Evolutionary conservation across 768 basidiomycete species (phyloP).

Genomic region (Russula ochroleuca): DNA sequence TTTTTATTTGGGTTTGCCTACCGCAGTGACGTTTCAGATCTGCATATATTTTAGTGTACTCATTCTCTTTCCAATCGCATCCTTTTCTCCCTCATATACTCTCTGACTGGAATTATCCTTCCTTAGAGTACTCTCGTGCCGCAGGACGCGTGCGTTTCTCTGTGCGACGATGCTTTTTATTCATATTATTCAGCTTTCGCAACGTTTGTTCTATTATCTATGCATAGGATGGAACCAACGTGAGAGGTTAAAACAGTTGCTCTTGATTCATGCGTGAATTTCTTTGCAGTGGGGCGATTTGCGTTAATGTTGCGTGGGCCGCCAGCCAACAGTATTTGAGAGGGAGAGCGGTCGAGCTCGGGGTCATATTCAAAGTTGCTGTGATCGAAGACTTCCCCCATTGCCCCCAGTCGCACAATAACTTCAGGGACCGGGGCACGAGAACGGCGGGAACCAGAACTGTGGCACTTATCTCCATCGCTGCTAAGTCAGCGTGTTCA

Average conservation of each 20-base stretch:
- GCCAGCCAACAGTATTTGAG: too few relatives aligned
- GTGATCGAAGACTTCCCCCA: too few relatives aligned
- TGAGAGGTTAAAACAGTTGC: background rate
- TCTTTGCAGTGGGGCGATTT: too few relatives aligned
- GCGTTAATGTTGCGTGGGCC: too few relatives aligned
- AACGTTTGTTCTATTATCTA: constrained; percentile 4
- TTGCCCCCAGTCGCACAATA: too few relatives aligned
- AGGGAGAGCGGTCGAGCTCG: too few relatives aligned
- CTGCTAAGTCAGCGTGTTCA: too few relatives aligned
- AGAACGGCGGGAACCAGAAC: too few relatives aligned
- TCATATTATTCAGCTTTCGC: constrained; percentile 17
- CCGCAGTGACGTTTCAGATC: constrained; percentile 3
- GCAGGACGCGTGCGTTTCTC: constrained; percentile 15
- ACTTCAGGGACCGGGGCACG: too few relatives aligned
- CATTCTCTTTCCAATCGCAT: background rate
- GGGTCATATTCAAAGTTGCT: too few relatives aligned
- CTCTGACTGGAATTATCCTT: constrained; percentile 5
- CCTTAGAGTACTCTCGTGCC: constrained; percentile 14
- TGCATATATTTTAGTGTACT: constrained; percentile 5
- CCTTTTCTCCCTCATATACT: constrained; percentile 1
- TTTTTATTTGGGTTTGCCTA: constrained; percentile 1
- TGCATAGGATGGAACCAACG: constrained; percentile 2
- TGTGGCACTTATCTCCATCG: too few relatives aligned
- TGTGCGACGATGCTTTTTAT: constrained; percentile 9
- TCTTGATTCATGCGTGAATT: too few relatives aligned